These are phyloP conservation scores for Aquilaria yunnanensis DNA, from an alignment of 345 rosid species.

Conservation along the genomic window DNA sequence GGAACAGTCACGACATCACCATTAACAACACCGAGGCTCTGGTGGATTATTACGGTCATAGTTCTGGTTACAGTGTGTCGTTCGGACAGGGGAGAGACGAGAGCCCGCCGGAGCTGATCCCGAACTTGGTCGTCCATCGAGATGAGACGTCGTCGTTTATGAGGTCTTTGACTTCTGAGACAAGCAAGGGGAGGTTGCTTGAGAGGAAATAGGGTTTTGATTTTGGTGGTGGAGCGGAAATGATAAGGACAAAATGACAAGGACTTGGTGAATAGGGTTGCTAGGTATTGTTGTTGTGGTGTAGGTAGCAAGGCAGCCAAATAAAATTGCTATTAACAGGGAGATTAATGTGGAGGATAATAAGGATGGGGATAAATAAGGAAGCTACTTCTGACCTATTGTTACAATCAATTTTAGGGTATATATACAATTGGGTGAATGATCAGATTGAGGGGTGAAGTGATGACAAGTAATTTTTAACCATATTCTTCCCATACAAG, in stretches of 20 bases:
- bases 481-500: neutral
- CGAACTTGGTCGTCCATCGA: conserved; percentile 46
- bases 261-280: conserved; percentile 4
- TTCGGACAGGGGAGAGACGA: conserved; percentile 27
- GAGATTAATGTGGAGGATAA: conserved; percentile 5
- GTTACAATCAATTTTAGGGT: neutral
- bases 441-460: no score
- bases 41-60: conserved; percentile 25
- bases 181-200: conserved; percentile 58
- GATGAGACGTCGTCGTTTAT: conserved; percentile 59
- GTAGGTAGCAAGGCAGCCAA: conserved; percentile 10
- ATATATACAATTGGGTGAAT: neutral
- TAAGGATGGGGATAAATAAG: conserved; percentile 12
- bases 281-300: conserved; percentile 14
- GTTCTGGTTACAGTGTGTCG: conserved; percentile 8
- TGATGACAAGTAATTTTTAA: neutral
- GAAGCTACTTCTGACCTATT: conserved; percentile 4
- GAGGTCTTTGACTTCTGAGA: conserved; percentile 38
- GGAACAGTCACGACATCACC: conserved; percentile 1
- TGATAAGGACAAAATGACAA: conserved; percentile 13
- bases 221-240: conserved; percentile 16
- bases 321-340: conserved; percentile 10
- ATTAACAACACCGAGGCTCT: conserved; percentile 3
- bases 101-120: conserved; percentile 47
- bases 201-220: conserved; percentile 20